Base-by-base conservation (phyloP, 2,329 filamentous ascomycete species). In the Diaporthe humulicola region DNA sequence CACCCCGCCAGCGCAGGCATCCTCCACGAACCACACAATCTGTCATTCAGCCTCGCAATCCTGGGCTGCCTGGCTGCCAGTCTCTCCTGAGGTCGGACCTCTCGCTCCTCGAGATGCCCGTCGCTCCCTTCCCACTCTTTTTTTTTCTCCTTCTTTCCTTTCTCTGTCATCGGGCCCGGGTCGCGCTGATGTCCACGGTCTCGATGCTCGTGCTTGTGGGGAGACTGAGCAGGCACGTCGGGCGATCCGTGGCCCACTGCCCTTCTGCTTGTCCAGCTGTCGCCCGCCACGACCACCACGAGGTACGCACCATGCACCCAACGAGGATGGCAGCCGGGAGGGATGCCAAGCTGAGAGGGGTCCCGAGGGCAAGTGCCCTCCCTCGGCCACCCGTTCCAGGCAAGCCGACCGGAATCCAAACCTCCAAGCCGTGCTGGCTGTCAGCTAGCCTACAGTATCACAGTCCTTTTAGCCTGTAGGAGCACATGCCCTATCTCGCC, bases 331-430 rank as follows among this genome's bases (percentile, higher is more conserved):
- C 28, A 50, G 22, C 22, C 61, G 25, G 45, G 28, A 50, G 4
- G 19, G 42, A 36, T 40, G 61, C 61, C 61, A 67, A 67, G 61
- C 36, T 38, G 30, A 48, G 61, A 67, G 61, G 61, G 61, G 45
- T 67, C 30, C 30, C 61, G 6, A 38, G 45, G 50, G 61, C 42
- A 38, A 38, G n/a, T 67, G 45, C 15, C 61, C 61, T 67, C 15
- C 61, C 61, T 67, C 61, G 61, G 61, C 42, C 61, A 36, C 30
- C 61, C 61, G 30, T 67, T 67, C 61, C 61, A 52, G 61, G 61
- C 42, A 67, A 67, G 61, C 61, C 61, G 61, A 52, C 61, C 61
- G 45, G 61, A n/a, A 67, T 38, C 61, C 30, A 52, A 38, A 19
- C 22, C 19, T 67, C 30, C 42, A 45, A 67, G 45, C 45, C 61